Evolutionary conservation across 345 rosid species (phyloP).

Genomic region (Physaria fendleri): DNA sequence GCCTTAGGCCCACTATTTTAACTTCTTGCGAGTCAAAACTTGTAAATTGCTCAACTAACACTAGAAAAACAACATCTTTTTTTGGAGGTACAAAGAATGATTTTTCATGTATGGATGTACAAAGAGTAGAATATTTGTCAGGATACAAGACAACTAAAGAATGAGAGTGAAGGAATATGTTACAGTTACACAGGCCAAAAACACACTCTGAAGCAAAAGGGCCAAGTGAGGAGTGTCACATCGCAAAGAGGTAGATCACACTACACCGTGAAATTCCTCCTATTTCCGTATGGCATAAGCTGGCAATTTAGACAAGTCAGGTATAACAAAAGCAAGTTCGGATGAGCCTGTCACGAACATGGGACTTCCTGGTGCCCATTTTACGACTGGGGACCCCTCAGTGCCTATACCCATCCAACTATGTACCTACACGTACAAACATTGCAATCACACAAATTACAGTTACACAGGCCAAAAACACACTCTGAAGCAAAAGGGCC

Average conservation of each 20-base stretch:
- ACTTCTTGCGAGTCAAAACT: background rate
- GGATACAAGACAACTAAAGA: background rate
- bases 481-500: background rate
- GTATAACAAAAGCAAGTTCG: slow-evolving; percentile 79
- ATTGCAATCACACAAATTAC: background rate
- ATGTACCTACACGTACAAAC: slow-evolving; percentile 47
- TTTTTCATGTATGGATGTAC: too few relatives aligned
- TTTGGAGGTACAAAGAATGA: too few relatives aligned
- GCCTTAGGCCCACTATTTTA: slow-evolving; percentile 1
- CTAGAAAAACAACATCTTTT: too few relatives aligned
- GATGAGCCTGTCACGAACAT: slow-evolving; percentile 90
- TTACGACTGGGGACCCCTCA: slow-evolving; percentile 75
- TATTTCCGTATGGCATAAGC: slow-evolving; percentile 78
- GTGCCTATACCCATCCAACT: slow-evolving; percentile 74
- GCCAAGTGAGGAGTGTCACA: background rate
- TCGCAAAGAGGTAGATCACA: background rate
- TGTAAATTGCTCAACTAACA: too few relatives aligned
- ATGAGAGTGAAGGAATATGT: background rate
- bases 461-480: too few relatives aligned
- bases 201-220: background rate
- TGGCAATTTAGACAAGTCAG: slow-evolving; percentile 81
- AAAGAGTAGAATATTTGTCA: background rate
- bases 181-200: background rate
- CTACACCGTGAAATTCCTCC: background rate
- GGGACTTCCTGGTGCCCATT: slow-evolving; percentile 94